A percentile compares a stretch with the other conserved stretches of the same genome.
phyloP scores from a whole-genome alignment of 2,329 filamentous ascomycete species.

The Epicoccum nigrum region DNA sequence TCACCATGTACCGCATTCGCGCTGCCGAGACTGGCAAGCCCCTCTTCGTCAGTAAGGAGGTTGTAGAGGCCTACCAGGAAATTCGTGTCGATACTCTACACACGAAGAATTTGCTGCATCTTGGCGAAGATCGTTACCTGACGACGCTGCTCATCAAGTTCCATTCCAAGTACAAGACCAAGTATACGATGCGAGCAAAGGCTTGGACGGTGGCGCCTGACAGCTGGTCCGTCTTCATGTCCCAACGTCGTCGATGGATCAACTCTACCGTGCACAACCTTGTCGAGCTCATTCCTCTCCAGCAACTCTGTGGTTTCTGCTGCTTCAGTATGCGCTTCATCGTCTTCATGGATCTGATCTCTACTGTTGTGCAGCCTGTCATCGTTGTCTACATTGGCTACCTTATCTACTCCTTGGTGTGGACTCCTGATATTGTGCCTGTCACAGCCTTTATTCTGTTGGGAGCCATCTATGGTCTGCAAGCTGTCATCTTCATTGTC shows the following conservation, averaged over 20 bases:
- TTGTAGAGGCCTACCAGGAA: slow-evolving; percentile 85
- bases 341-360: slow-evolving; percentile 91
- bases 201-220: slow-evolving; percentile 98
- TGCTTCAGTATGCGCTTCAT: slow-evolving; percentile 99
- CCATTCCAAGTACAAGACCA: slow-evolving; percentile 95
- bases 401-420: slow-evolving; percentile 75
- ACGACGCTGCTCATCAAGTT: slow-evolving; percentile 93
- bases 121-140: slow-evolving; percentile 96
- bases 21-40: slow-evolving; percentile 94
- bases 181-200: slow-evolving; percentile 90
- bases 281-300: slow-evolving; percentile 90
- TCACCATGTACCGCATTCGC: slow-evolving; percentile 98
- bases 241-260: slow-evolving; percentile 98
- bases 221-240: slow-evolving; percentile 92
- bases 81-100: slow-evolving; percentile 97
- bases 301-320: slow-evolving; percentile 97
- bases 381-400: slow-evolving; percentile 90
- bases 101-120: slow-evolving; percentile 96
- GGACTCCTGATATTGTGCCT: slow-evolving; percentile 70
- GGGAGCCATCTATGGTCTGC: slow-evolving; percentile 94
- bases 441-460: slow-evolving; percentile 88
- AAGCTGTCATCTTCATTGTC: slow-evolving; percentile 95
- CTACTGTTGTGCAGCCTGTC: slow-evolving; percentile 89
- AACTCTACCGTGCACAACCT: slow-evolving; percentile 99
- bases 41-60: slow-evolving; percentile 90